Evolutionary conservation across 2,329 filamentous ascomycete genomes (phyloP).

Genomic region (Fusarium albidum): DNA sequence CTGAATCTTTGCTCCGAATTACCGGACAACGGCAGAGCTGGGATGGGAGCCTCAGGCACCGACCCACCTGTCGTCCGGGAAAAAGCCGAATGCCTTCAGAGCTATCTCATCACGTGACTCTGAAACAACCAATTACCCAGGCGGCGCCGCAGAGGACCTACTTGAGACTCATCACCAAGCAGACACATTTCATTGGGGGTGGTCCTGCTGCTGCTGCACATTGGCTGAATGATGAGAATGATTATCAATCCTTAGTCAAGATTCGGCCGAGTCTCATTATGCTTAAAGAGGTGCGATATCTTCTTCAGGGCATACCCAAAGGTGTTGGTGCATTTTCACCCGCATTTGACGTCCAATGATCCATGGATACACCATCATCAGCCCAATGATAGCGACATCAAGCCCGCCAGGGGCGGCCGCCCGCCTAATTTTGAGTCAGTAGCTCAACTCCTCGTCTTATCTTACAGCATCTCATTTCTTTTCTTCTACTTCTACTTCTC

Average conservation of each 20-base stretch:
- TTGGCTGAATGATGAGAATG: background rate
- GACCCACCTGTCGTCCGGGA: constrained; percentile 14
- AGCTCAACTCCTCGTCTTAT: constrained; percentile 21
- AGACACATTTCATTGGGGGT: background rate
- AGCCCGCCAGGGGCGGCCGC: constrained; percentile 32
- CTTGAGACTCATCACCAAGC: background rate
- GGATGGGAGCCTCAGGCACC: constrained; percentile 43
- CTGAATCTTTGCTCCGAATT: constrained; percentile 49
- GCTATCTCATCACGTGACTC: constrained; percentile 13
- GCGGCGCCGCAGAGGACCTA: no score
- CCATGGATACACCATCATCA: constrained; percentile 34
- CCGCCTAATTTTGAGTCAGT: constrained; percentile 19
- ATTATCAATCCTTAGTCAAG: background rate
- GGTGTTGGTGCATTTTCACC: constrained; percentile 16
- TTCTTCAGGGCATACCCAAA: constrained; percentile 14
- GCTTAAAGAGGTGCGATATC: constrained; percentile 7
- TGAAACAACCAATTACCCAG: no score
- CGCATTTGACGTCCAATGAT: constrained; percentile 17
- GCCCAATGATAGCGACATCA: constrained; percentile 34
- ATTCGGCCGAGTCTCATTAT: background rate
- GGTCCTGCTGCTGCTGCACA: background rate
- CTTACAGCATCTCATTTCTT: constrained; percentile 22
- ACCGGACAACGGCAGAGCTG: constrained; percentile 39
- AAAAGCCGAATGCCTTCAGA: constrained; percentile 20
- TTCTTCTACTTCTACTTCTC: constrained; percentile 17